Percentiles rank a stretch among this genome's conserved stretches.
These are phyloP conservation scores for Annulohypoxylon nitens DNA, from an alignment of 495 filamentous ascomycete genomes.

Conservation along the genomic window DNA sequence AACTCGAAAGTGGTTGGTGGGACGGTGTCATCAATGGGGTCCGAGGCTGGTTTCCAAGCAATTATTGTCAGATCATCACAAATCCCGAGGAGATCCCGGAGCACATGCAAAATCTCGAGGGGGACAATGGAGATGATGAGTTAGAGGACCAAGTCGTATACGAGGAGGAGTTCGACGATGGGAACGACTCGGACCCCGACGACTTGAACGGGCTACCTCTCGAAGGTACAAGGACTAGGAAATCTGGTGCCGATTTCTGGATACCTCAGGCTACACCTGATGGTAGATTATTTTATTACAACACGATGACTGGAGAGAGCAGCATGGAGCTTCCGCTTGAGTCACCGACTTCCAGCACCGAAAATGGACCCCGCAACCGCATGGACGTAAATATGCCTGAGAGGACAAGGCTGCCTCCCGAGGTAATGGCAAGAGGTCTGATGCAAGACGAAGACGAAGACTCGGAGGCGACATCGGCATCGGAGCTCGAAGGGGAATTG, in stretches of 20 bases:
- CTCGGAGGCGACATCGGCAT: slow-evolving; percentile 81
- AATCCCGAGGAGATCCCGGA: slow-evolving; percentile 75
- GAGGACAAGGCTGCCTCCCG: slow-evolving; percentile 90
- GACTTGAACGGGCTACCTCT: slow-evolving; percentile 73
- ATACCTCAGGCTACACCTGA: slow-evolving; percentile 97
- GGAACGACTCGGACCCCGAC: slow-evolving; percentile 72
- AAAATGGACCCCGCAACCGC: slow-evolving; percentile 87
- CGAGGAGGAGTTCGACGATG: slow-evolving; percentile 66
- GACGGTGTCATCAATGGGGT: slow-evolving; percentile 95
- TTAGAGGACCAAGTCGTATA: slow-evolving; percentile 65
- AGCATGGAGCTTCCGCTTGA: slow-evolving; percentile 95
- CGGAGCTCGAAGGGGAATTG: slow-evolving; percentile 79
- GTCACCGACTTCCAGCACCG: slow-evolving; percentile 82
- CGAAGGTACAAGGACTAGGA: slow-evolving; percentile 75
- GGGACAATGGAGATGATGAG: slow-evolving; percentile 79
- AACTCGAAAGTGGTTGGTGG: slow-evolving; percentile 99
- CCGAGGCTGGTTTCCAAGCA: slow-evolving; percentile 98
- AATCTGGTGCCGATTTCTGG: slow-evolving; percentile 96
- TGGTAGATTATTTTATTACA: slow-evolving; percentile 96
- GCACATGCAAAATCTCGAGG: slow-evolving; percentile 70
- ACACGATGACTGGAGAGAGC: slow-evolving; percentile 92
- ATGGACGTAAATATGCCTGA: slow-evolving; percentile 90
- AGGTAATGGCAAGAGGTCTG: slow-evolving; percentile 89
- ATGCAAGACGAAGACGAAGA: slow-evolving; percentile 87
- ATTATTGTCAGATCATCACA: slow-evolving; percentile 90